Evolutionary conservation across 1,139 yeast species (phyloP).

Genomic region (Petasospora fabianii): DNA sequence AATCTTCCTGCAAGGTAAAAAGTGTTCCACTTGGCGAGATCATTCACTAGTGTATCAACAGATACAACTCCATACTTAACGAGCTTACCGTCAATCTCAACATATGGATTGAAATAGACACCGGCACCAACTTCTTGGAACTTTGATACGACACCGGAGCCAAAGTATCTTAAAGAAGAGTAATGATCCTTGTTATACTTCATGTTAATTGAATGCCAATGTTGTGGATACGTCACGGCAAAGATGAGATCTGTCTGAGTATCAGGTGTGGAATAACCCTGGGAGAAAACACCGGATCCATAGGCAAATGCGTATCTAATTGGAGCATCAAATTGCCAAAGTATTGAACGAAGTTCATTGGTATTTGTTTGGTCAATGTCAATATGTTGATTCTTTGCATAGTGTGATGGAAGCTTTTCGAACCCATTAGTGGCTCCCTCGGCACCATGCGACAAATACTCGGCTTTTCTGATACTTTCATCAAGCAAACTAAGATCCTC

Average conservation of each 20-base stretch:
- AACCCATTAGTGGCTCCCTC: slow-evolving; percentile 41
- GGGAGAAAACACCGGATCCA: slow-evolving; percentile 92
- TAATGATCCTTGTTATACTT: slow-evolving; percentile 69
- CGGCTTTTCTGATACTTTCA: slow-evolving; percentile 31
- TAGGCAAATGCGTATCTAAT: slow-evolving; percentile 81
- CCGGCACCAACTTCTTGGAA: slow-evolving; percentile 84
- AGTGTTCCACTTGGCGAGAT: slow-evolving; percentile 77
- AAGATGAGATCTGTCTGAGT: slow-evolving; percentile 88
- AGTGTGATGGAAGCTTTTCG: slow-evolving; percentile 48
- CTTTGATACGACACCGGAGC: slow-evolving; percentile 53
- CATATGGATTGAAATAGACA: slow-evolving; percentile 89
- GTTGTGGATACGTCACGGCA: slow-evolving; percentile 67
- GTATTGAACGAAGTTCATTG: slow-evolving; percentile 45
- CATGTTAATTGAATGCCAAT: slow-evolving; percentile 75
- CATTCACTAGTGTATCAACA: slow-evolving; percentile 54
- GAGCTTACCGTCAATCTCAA: slow-evolving; percentile 55
- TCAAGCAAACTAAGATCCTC: slow-evolving; percentile 30
- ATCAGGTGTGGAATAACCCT: slow-evolving; percentile 42
- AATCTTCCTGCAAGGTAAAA: slow-evolving; percentile 89
- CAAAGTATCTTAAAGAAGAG: slow-evolving; percentile 59
- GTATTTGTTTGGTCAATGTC: slow-evolving; percentile 42
- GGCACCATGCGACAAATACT: slow-evolving; percentile 34
- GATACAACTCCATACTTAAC: slow-evolving; percentile 88
- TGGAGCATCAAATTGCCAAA: slow-evolving; percentile 63
- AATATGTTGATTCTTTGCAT: slow-evolving; percentile 57